Evolutionary conservation across 257 asterid genomes (phyloP).

Genomic region (Nicotiana knightiana): DNA sequence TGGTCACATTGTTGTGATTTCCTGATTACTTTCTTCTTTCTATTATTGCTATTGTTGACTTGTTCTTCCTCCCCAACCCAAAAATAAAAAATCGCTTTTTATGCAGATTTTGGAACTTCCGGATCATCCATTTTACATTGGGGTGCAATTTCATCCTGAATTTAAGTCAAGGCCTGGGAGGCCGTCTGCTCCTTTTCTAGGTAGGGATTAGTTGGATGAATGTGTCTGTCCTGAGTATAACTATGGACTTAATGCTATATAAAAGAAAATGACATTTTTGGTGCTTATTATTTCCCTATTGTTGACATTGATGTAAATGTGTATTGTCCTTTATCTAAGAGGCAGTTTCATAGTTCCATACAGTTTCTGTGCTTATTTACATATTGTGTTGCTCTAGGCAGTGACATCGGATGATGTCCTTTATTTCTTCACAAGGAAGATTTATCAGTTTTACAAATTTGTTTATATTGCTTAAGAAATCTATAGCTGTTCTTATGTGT

Average conservation of each 20-base stretch:
- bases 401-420: background rate
- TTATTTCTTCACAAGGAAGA: background rate
- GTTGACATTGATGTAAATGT: background rate
- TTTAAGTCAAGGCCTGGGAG: conserved; percentile 88
- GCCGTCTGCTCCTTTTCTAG: conserved; percentile 73
- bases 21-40: background rate
- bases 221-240: background rate
- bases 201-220: conserved; percentile 27
- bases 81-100: background rate
- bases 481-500: background rate
- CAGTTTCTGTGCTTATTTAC: background rate
- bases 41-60: background rate
- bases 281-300: background rate
- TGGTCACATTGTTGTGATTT: background rate
- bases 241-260: background rate
- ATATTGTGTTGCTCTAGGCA: background rate
- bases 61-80: background rate
- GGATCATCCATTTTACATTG: conserved; percentile 75
- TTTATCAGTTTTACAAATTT: background rate
- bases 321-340: background rate
- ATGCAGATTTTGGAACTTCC: conserved; percentile 67
- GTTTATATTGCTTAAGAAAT: background rate
- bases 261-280: background rate
- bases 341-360: background rate
- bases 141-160: conserved; percentile 96